Conservation (phyloP, 768 basidiomycete genomes). For the Vararia minispora region DNA sequence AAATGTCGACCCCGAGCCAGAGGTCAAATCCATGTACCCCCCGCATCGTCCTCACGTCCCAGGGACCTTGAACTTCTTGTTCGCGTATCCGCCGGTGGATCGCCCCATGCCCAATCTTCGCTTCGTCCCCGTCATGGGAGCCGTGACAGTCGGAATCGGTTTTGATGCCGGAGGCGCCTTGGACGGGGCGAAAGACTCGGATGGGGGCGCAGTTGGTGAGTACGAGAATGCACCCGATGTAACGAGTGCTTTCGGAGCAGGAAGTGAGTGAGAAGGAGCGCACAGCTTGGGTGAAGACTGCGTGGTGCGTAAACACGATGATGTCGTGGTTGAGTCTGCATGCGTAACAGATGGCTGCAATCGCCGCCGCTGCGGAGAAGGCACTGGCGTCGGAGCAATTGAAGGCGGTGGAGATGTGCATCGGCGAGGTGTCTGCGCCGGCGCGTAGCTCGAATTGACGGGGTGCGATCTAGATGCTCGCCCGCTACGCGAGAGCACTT, state of each 20-base stretch:
- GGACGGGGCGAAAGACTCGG: background rate
- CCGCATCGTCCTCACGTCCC: background rate
- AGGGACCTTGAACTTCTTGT: constrained; percentile 64
- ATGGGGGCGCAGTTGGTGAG: background rate
- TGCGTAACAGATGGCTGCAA: no score
- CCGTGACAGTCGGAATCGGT: background rate
- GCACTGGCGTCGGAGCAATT: no score
- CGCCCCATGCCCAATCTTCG: constrained; percentile 57
- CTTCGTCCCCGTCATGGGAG: constrained; percentile 27
- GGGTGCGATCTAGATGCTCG: no score
- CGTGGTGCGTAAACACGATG: no score
- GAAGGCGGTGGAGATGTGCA: no score
- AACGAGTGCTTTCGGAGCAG: background rate
- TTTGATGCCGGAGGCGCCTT: background rate
- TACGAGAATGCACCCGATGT: background rate
- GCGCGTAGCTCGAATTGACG: no score
- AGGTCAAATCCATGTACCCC: no score
- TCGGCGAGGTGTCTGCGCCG: no score
- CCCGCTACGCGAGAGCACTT: no score
- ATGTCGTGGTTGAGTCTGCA: no score
- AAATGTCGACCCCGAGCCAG: no score
- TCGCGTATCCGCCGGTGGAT: constrained; percentile 37
- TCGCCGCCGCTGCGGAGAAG: no score
- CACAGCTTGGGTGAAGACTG: background rate
- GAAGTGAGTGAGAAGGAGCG: background rate